A percentile compares a stretch with the other conserved stretches of the same genome.
phyloP scores from a whole-genome alignment of 2,329 filamentous ascomycete species.

The Cercospora citrullina region DNA sequence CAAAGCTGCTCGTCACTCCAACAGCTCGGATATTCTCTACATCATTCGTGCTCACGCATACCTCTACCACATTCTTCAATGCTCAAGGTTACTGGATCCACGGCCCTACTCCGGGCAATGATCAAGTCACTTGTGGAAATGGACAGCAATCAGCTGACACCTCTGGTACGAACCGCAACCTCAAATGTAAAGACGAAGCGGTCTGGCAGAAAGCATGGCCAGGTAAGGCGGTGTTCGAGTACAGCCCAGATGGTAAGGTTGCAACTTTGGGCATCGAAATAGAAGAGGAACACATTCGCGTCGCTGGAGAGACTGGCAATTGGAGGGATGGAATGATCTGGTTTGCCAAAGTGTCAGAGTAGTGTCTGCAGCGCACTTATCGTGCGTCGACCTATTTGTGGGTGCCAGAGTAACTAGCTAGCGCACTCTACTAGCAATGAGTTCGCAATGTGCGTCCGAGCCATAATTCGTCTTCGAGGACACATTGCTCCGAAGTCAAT shows the following conservation, averaged over 20 bases:
- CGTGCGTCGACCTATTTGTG: neutral
- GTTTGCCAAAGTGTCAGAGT: conserved; percentile 13
- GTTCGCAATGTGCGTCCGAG: too few species aligned
- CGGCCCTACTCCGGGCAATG: conserved; percentile 2
- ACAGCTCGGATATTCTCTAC: neutral
- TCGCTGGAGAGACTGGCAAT: conserved; percentile 12
- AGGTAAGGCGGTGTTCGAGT: conserved; percentile 10
- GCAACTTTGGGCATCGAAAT: conserved; percentile 13
- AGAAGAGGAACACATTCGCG: conserved; percentile 17
- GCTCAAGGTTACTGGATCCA: neutral
- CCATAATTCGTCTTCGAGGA: too few species aligned
- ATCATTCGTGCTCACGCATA: conserved; percentile 6
- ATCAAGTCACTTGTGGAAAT: neutral
- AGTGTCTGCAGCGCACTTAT: neutral
- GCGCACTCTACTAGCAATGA: too few species aligned
- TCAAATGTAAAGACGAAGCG: conserved; percentile 13
- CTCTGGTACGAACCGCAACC: neutral
- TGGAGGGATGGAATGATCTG: conserved; percentile 27
- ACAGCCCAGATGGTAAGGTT: neutral
- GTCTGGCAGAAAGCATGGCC: neutral
- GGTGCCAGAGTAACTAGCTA: too few species aligned
- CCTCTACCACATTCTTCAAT: conserved; percentile 8
- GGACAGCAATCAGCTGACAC: neutral
- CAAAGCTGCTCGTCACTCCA: neutral
- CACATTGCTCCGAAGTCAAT: neutral